phyloP scores from a whole-genome alignment of 495 filamentous ascomycete genomes.

The Aspergillus indologenus region DNA sequence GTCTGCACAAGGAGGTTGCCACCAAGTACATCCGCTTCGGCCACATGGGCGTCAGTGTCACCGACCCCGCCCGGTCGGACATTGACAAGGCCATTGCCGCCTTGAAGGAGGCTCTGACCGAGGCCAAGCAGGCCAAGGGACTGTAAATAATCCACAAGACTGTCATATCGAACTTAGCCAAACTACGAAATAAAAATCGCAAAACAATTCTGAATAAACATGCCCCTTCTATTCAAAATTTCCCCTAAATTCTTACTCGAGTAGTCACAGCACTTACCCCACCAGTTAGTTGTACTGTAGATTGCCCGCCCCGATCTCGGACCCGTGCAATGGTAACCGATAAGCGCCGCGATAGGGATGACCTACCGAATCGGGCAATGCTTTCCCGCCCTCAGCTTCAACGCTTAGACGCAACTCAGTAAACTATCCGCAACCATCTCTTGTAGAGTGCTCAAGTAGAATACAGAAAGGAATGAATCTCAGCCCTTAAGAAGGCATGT shows the following conservation, averaged over 20 bases:
- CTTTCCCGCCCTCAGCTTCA: neutral
- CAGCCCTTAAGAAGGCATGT: no score
- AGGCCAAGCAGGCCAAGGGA: conserved; percentile 57
- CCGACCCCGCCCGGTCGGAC: conserved; percentile 54
- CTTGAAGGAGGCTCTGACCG: conserved; percentile 67
- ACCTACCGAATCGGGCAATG: neutral
- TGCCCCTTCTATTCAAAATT: no score
- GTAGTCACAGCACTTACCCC: neutral
- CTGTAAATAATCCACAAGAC: conserved; percentile 24
- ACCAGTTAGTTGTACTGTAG: neutral
- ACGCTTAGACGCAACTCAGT: no score
- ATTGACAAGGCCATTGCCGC: conserved; percentile 78
- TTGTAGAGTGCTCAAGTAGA: no score
- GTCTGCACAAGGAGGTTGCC: conserved; percentile 84
- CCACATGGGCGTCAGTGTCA: conserved; percentile 94
- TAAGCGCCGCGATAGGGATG: neutral
- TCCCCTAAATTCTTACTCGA: no score
- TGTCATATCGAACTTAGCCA: neutral
- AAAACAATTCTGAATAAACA: conserved; percentile 1
- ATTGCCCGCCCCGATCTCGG: neutral
- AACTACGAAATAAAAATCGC: conserved; percentile 3
- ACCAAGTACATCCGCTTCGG: conserved; percentile 73
- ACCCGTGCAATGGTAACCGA: neutral
- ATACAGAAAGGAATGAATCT: no score
- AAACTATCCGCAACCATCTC: no score